Evolutionary conservation across 768 basidiomycete genomes (phyloP).

Genomic region (Podaxis carcinomalis): DNA sequence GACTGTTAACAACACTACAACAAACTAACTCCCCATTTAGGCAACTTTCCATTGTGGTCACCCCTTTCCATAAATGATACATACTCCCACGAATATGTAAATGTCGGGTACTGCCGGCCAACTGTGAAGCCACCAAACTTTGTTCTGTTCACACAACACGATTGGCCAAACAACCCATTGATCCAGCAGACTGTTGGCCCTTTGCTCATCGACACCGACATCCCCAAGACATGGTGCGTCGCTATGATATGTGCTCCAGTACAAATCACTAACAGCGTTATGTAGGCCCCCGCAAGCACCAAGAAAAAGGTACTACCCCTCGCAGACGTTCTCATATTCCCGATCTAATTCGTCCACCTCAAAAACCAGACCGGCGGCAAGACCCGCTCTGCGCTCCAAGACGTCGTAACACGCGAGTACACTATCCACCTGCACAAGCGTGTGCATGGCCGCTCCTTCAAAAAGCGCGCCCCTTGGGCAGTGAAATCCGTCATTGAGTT

Average conservation of each 20-base stretch:
- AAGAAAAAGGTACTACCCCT: conserved; percentile 52
- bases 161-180: conserved; percentile 30
- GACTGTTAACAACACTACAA: no score
- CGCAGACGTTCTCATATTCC: not conserved
- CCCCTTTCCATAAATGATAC: not conserved
- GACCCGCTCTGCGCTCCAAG: conserved; percentile 93
- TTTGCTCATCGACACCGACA: conserved; percentile 53
- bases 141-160: conserved; percentile 44
- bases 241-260: conserved; percentile 8
- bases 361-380: conserved; percentile 62
- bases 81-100: not conserved
- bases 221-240: conserved; percentile 68
- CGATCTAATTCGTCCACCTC: conserved; percentile 1
- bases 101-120: conserved; percentile 28
- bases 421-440: conserved; percentile 97
- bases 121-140: conserved; percentile 57
- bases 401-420: conserved; percentile 98
- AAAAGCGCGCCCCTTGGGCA: conserved; percentile 96
- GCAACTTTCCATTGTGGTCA: not conserved
- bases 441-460: conserved; percentile 90
- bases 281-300: conserved; percentile 44
- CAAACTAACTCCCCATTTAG: conserved; percentile 19
- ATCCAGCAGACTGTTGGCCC: conserved; percentile 15
- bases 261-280: not conserved
- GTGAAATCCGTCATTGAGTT: conserved; percentile 93